phyloP scores from a whole-genome alignment of 2,329 filamentous ascomycete species.

The Pyrenochaeta sp. region DNA sequence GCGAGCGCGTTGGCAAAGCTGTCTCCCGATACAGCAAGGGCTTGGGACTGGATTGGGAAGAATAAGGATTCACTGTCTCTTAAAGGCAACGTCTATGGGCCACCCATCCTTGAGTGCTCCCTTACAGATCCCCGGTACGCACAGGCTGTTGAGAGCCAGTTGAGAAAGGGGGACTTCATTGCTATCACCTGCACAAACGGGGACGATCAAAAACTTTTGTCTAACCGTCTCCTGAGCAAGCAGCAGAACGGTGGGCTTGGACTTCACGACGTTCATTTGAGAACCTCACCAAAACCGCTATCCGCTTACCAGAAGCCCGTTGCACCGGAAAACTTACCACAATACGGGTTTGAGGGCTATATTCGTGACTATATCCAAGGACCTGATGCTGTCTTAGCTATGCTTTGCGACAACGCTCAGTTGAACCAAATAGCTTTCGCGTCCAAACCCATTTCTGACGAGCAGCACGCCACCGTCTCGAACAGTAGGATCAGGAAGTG shows the following conservation, averaged over 20 bases:
- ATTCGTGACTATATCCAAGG: conserved; percentile 81
- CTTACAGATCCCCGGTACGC: conserved; percentile 76
- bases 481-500: conserved; percentile 69
- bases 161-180: conserved; percentile 63
- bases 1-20: conserved; percentile 67
- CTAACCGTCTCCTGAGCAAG: conserved; percentile 19
- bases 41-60: conserved; percentile 83
- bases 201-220: conserved; percentile 75
- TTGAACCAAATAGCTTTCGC: conserved; percentile 75
- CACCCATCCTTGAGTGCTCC: conserved; percentile 81
- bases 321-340: conserved; percentile 62
- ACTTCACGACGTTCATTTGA: conserved; percentile 75
- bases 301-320: conserved; percentile 65
- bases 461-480: conserved; percentile 73
- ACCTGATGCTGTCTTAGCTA: conserved; percentile 82
- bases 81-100: conserved; percentile 79
- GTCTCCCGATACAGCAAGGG: conserved; percentile 71
- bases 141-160: conserved; percentile 65
- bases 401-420: conserved; percentile 79
- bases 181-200: conserved; percentile 78
- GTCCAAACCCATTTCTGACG: conserved; percentile 68
- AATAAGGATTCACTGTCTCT: conserved; percentile 69
- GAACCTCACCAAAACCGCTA: conserved; percentile 66
- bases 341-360: conserved; percentile 78
- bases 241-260: conserved; percentile 56